These are phyloP conservation scores for Phytophthora fragariaefolia DNA, from an alignment of 352 stramenopile genomes.

Conservation along the genomic window DNA sequence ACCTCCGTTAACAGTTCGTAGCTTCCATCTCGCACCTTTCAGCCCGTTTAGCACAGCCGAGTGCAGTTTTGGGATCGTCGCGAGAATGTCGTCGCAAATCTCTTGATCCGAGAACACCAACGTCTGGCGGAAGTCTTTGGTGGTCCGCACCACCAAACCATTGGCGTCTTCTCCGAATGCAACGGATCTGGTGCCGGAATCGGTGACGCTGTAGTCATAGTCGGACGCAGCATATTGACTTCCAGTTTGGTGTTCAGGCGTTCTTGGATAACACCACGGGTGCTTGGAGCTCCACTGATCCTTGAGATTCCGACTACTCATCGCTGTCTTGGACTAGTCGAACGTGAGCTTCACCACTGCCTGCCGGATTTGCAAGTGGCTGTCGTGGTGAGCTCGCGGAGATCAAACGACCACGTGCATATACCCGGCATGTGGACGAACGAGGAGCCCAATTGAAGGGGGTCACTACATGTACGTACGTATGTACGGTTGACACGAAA, in stretches of 20 bases:
- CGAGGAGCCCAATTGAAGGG: constrained; percentile 23
- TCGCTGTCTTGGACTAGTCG: constrained; percentile 12
- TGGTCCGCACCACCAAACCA: constrained; percentile 33
- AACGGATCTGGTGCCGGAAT: constrained; percentile 23
- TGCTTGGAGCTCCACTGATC: constrained; percentile 13
- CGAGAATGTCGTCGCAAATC: constrained; percentile 66
- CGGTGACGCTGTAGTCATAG: constrained; percentile 25
- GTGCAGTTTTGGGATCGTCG: constrained; percentile 64
- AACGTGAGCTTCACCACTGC: neutral
- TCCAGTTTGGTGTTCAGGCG: constrained; percentile 17
- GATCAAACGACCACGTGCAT: neutral
- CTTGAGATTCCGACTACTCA: constrained; percentile 24
- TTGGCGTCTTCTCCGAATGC: constrained; percentile 27
- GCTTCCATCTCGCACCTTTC: constrained; percentile 47
- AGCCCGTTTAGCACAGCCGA: constrained; percentile 42
- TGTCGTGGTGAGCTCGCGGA: constrained; percentile 5
- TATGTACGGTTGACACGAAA: constrained; percentile 23
- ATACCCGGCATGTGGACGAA: constrained; percentile 9
- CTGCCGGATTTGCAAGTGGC: constrained; percentile 34
- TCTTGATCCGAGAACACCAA: constrained; percentile 60
- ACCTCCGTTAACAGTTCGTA: constrained; percentile 37
- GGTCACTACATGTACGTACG: constrained; percentile 10
- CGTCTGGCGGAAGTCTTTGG: constrained; percentile 31
- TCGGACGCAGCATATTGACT: constrained; percentile 26
- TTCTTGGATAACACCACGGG: constrained; percentile 11